Evolutionary conservation across 352 stramenopile genomes (phyloP).

Genomic region (Poterioochromonas sp.): DNA sequence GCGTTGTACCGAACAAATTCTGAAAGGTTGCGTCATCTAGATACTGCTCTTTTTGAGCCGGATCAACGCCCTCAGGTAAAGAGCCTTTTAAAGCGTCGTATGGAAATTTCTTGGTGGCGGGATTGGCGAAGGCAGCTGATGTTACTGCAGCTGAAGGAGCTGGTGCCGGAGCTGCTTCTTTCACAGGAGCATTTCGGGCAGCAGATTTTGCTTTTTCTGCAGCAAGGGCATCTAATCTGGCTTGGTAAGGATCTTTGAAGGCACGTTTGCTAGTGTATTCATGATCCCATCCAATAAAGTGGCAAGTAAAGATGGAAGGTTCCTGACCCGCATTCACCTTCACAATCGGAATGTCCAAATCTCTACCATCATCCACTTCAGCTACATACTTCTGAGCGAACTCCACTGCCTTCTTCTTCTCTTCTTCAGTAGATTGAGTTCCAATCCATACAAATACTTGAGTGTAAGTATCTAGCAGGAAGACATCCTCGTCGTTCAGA

Average conservation of each 20-base stretch:
- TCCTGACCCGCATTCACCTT: constrained; percentile 65
- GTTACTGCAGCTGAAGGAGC: not conserved
- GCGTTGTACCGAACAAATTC: constrained; percentile 56
- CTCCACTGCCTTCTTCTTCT: constrained; percentile 41
- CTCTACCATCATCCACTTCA: constrained; percentile 63
- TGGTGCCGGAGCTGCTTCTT: not conserved
- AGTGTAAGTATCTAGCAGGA: constrained; percentile 76
- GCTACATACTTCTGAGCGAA: constrained; percentile 57
- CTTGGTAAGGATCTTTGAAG: constrained; percentile 75
- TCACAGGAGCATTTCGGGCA: constrained; percentile 20
- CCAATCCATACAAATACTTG: constrained; percentile 79
- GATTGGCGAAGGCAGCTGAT: not conserved
- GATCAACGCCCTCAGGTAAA: constrained; percentile 22
- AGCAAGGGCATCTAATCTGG: constrained; percentile 19
- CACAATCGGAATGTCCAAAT: constrained; percentile 65
- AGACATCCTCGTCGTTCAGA: constrained; percentile 76
- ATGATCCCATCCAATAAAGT: constrained; percentile 76
- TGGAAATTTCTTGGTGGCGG: not conserved
- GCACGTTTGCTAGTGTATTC: constrained; percentile 64
- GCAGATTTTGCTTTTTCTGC: not conserved
- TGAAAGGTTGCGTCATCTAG: constrained; percentile 65
- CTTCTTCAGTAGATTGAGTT: constrained; percentile 34
- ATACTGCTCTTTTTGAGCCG: constrained; percentile 51
- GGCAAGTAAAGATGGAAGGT: constrained; percentile 72
- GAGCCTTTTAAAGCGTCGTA: not conserved